phyloP scores from a whole-genome alignment of 1,139 yeast genomes.

The Pichia inconspicua region DNA sequence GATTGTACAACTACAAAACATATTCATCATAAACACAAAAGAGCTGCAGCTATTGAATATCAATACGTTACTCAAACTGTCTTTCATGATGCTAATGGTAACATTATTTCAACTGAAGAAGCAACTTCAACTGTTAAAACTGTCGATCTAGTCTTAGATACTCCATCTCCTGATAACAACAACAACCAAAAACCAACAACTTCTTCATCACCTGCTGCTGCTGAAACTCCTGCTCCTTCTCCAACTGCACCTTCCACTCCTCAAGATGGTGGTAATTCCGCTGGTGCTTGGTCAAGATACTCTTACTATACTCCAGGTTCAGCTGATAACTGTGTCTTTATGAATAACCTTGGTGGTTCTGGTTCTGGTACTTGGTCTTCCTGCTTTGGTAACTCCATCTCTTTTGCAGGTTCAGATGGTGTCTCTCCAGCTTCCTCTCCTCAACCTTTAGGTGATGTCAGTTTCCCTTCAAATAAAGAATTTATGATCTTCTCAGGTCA shows the following conservation, averaged over 20 bases:
- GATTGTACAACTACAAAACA: conserved; percentile 29
- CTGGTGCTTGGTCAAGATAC: conserved; percentile 64
- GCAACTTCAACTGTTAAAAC: conserved; percentile 27
- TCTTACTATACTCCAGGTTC: conserved; percentile 67
- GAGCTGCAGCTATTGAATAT: conserved; percentile 48
- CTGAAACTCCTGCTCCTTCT: conserved; percentile 22
- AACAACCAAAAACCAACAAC: not conserved
- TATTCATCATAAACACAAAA: conserved; percentile 30
- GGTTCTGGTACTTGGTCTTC: conserved; percentile 82
- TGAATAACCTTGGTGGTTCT: conserved; percentile 76
- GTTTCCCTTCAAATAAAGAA: conserved; percentile 67
- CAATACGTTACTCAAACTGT: conserved; percentile 75
- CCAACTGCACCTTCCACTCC: conserved; percentile 26
- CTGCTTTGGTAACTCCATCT: conserved; percentile 81
- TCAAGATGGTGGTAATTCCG: conserved; percentile 29
- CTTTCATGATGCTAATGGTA: conserved; percentile 31
- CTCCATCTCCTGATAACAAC: conserved; percentile 24
- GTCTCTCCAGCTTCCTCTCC: conserved; percentile 53
- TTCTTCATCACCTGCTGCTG: conserved; percentile 6
- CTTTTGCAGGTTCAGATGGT: conserved; percentile 74
- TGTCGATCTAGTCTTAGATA: conserved; percentile 22
- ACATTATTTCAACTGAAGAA: conserved; percentile 18
- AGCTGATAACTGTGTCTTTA: conserved; percentile 66
- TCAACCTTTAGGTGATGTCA: conserved; percentile 53
- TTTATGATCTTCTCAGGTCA: conserved; percentile 66